Evolutionary conservation across 2,329 filamentous ascomycete genomes (phyloP).

Genomic region (Sarocladium strictum): DNA sequence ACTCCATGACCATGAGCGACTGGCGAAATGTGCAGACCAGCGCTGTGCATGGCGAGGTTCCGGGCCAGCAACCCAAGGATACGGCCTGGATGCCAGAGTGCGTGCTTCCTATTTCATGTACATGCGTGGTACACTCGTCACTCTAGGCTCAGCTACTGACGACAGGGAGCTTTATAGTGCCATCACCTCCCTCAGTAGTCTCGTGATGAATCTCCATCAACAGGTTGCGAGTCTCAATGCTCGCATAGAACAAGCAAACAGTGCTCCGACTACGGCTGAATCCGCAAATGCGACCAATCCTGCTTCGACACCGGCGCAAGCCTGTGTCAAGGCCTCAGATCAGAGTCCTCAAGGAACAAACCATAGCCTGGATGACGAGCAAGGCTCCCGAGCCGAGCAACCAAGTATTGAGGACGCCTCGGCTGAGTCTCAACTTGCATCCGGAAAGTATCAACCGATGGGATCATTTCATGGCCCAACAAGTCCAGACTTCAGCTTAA

Average conservation of each 20-base stretch:
- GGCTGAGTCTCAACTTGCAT: background rate
- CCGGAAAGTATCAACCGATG: background rate
- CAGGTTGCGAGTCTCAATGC: slow-evolving; percentile 12
- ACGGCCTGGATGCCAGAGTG: background rate
- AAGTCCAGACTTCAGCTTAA: slow-evolving; percentile 21
- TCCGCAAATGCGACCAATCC: background rate
- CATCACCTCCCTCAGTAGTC: slow-evolving; percentile 9
- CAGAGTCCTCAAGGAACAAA: background rate
- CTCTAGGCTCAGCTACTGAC: background rate
- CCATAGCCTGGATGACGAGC: background rate
- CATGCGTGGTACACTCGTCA: background rate
- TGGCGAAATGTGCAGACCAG: background rate
- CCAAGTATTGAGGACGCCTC: background rate
- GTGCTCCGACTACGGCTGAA: background rate
- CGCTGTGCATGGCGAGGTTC: background rate
- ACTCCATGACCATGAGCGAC: slow-evolving; percentile 8
- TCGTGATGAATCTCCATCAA: slow-evolving; percentile 11
- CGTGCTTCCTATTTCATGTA: background rate
- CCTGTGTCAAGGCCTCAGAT: background rate
- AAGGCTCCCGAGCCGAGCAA: too few relatives aligned
- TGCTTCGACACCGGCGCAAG: background rate
- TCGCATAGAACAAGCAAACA: background rate
- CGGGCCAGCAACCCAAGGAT: background rate
- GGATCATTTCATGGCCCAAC: slow-evolving; percentile 19
- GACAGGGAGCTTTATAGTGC: background rate